phyloP scores from a whole-genome alignment of 179 eudicot genomes.

The Beta corolliflora region DNA sequence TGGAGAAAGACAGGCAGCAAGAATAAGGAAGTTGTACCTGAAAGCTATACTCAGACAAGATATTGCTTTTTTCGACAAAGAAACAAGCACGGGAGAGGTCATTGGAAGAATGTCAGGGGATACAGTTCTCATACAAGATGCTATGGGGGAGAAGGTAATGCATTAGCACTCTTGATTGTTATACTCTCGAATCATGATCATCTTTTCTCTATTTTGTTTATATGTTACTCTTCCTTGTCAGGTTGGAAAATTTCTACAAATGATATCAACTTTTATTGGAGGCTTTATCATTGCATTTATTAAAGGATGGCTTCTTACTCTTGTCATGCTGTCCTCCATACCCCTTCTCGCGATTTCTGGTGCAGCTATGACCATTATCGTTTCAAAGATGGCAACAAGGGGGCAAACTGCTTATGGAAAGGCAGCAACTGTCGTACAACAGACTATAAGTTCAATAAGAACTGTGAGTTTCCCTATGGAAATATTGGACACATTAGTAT shows the following conservation, averaged over 20 bases:
- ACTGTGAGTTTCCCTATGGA: slow-evolving; percentile 42
- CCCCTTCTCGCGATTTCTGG: slow-evolving; percentile 52
- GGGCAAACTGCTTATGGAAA: slow-evolving; percentile 58
- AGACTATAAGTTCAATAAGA: slow-evolving; percentile 69
- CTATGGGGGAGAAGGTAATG: slow-evolving; percentile 55
- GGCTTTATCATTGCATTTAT: slow-evolving; percentile 65
- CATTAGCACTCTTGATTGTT: no score
- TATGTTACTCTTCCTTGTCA: slow-evolving; percentile 7
- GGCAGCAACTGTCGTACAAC: slow-evolving; percentile 65
- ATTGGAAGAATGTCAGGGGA: slow-evolving; percentile 61
- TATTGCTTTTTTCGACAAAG: slow-evolving; percentile 60
- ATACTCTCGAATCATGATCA: no score
- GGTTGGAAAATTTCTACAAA: slow-evolving; percentile 73
- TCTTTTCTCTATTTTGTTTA: no score
- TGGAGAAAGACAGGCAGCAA: slow-evolving; percentile 69
- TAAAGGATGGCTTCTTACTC: slow-evolving; percentile 76
- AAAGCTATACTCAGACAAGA: slow-evolving; percentile 64
- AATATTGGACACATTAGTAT: no score
- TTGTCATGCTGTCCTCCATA: slow-evolving; percentile 57
- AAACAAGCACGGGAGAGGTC: slow-evolving; percentile 60
- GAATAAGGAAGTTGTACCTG: slow-evolving; percentile 58
- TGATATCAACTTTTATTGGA: slow-evolving; percentile 53
- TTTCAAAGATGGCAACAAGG: slow-evolving; percentile 43
- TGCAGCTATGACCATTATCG: slow-evolving; percentile 38
- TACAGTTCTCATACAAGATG: slow-evolving; percentile 65